phyloP scores from a whole-genome alignment of 2,329 filamentous ascomycete genomes.

The Penicillium janthinellum region DNA sequence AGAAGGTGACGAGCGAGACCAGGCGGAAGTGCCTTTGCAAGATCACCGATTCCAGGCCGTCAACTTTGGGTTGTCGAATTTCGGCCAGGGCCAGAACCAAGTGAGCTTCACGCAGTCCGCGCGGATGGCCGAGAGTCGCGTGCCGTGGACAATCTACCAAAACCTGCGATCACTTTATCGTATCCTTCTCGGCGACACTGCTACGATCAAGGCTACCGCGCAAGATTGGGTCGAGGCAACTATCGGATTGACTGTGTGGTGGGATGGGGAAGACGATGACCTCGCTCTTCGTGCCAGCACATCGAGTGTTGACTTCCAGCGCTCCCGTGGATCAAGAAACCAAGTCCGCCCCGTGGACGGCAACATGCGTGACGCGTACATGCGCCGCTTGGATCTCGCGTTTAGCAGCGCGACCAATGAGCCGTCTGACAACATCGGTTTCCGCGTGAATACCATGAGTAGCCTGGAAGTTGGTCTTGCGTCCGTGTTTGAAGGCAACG shows the following conservation, averaged over 20 bases:
- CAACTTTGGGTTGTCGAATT: conserved; percentile 48
- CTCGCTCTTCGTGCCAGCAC: conserved; percentile 33
- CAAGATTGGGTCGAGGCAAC: conserved; percentile 93
- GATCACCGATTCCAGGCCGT: conserved; percentile 50
- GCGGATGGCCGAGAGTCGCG: conserved; percentile 76
- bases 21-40: conserved; percentile 41
- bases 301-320: conserved; percentile 26
- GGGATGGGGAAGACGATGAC: conserved; percentile 75
- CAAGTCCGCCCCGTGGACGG: conserved; percentile 50
- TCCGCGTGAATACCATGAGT: conserved; percentile 75
- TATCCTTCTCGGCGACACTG: conserved; percentile 73
- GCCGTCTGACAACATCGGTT: conserved; percentile 61
- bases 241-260: conserved; percentile 83
- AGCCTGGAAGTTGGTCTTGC: conserved; percentile 79
- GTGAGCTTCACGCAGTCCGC: conserved; percentile 67
- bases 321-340: conserved; percentile 36
- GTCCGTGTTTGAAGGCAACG: conserved; percentile 78
- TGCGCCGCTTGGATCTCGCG: conserved; percentile 69
- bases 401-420: conserved; percentile 68
- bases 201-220: conserved; percentile 73
- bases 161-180: conserved; percentile 79
- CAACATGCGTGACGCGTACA: conserved; percentile 67
- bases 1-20: conserved; percentile 66
- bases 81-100: conserved; percentile 50
- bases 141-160: conserved; percentile 90